phyloP scores from a whole-genome alignment of 2,329 filamentous ascomycete species.

The Onygenales sp. region DNA sequence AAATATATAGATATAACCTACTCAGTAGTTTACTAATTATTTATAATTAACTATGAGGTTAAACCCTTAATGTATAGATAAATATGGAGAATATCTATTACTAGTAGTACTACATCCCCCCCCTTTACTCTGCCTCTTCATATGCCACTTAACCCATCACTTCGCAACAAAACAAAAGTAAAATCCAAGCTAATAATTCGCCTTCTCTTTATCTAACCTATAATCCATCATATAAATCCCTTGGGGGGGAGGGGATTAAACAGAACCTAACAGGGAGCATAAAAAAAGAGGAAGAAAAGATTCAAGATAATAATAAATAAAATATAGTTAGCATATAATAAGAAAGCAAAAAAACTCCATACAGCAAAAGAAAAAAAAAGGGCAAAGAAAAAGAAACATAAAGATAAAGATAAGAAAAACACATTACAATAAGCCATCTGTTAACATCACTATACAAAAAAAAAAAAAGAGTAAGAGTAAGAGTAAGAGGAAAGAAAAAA shows the following conservation, averaged over 20 bases:
- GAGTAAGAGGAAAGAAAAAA: neutral
- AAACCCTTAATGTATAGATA: no score
- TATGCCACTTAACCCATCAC: no score
- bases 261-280: neutral
- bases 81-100: no score
- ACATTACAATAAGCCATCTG: neutral
- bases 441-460: neutral
- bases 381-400: neutral
- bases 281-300: neutral
- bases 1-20: no score
- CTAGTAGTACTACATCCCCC: no score
- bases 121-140: no score
- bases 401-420: slow-evolving; percentile 1
- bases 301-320: neutral
- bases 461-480: neutral
- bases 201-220: no score
- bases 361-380: neutral
- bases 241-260: neutral
- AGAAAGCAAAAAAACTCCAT: neutral
- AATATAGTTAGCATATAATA: neutral
- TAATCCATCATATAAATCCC: no score
- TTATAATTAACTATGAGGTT: no score
- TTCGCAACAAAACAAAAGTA: neutral
- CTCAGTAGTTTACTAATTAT: no score
- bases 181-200: no score